Percentiles rank a stretch among this genome's conserved stretches.
phyloP scores from a whole-genome alignment of 768 basidiomycete species.

The Boletus subcaerulescens region DNA sequence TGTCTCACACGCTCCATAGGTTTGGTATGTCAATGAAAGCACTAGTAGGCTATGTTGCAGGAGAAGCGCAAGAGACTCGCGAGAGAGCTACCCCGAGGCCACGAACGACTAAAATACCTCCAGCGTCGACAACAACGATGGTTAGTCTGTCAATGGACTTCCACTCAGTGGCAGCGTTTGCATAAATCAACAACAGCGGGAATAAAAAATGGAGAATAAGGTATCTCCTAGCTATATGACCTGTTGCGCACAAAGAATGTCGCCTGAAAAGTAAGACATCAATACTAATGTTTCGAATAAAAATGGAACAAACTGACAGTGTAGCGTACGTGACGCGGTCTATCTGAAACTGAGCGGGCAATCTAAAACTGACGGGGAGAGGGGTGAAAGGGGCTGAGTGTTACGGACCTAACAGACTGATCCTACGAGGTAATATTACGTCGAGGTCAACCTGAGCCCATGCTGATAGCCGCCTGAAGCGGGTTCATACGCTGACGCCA shows the following conservation, averaged over 20 bases:
- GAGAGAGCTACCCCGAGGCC: constrained; percentile 73
- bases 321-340: no score
- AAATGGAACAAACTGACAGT: no score
- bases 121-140: constrained; percentile 77
- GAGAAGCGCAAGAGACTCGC: constrained; percentile 32
- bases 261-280: constrained; percentile 22
- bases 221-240: constrained; percentile 87
- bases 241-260: constrained; percentile 90
- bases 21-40: neutral
- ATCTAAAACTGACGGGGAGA: no score
- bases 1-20: neutral
- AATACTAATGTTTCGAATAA: no score
- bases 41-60: neutral
- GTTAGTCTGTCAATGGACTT: constrained; percentile 76
- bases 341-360: no score
- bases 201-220: constrained; percentile 73
- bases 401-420: no score
- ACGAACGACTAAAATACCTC: constrained; percentile 80
- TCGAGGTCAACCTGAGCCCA: no score
- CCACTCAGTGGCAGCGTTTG: constrained; percentile 50
- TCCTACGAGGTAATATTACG: no score
- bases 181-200: constrained; percentile 82
- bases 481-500: no score
- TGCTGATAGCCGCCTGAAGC: no score
- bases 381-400: no score